phyloP scores from a whole-genome alignment of 495 filamentous ascomycete species.

The Cercophora sp. region DNA sequence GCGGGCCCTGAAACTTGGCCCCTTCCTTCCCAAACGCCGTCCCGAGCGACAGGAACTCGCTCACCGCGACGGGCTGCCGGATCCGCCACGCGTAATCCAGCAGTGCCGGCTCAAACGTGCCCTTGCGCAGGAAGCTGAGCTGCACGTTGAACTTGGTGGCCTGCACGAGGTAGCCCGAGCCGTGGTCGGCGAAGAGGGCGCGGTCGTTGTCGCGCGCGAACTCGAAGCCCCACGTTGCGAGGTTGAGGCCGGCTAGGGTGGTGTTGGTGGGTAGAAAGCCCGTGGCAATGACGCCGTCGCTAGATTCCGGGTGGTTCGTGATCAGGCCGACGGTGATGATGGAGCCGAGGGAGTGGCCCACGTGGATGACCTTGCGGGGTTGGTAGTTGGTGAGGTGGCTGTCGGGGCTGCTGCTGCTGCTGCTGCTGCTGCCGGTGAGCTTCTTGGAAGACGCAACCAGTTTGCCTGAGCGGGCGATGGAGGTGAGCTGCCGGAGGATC shows the following conservation, averaged over 20 bases:
- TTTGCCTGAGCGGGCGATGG: conserved; percentile 24
- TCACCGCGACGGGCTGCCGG: conserved; percentile 24
- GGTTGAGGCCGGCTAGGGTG: conserved; percentile 18
- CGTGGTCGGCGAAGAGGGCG: conserved; percentile 3
- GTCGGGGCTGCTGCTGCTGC: too few species aligned
- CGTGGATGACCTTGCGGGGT: conserved; percentile 35
- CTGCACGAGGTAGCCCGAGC: conserved; percentile 23
- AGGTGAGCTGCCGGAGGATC: conserved; percentile 33
- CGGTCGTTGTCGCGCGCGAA: conserved; percentile 9
- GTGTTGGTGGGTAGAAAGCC: conserved; percentile 19
- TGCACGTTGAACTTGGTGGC: conserved; percentile 23
- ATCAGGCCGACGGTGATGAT: conserved; percentile 24
- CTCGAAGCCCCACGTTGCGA: conserved; percentile 23
- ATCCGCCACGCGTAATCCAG: conserved; percentile 23
- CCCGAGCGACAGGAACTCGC: conserved; percentile 21
- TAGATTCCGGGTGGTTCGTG: conserved; percentile 19
- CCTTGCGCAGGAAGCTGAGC: conserved; percentile 12
- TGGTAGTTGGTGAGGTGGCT: conserved; percentile 4
- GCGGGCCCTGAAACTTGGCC: conserved; percentile 23
- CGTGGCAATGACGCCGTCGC: conserved; percentile 28
- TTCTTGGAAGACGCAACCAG: conserved; percentile 4
- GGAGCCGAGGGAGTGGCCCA: conserved; percentile 38
- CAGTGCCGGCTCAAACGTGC: conserved; percentile 21
- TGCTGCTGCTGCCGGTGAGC: not conserved
- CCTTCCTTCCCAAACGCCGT: conserved; percentile 7